A percentile compares a stretch with the other conserved stretches of the same genome.
These are phyloP conservation scores for Dryas drummondii DNA, from an alignment of 306 rosid genomes.

Conservation along the genomic window DNA sequence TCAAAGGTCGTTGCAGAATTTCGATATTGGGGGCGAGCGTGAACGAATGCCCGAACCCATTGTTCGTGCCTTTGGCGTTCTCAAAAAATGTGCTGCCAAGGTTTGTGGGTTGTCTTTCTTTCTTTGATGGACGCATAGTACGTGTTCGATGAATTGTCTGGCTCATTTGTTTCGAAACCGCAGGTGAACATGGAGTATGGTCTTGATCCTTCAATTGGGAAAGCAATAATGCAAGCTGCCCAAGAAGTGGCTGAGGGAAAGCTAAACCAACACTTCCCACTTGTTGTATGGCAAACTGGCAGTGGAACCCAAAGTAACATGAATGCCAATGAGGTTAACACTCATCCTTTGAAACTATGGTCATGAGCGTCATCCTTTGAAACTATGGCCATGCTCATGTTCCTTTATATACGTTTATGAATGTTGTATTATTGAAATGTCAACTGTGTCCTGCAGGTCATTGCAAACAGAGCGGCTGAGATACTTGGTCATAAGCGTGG, in stretches of 20 bases:
- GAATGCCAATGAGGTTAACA: constrained; percentile 90
- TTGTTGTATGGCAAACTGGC: constrained; percentile 99
- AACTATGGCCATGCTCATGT: not conserved
- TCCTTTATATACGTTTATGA: not conserved
- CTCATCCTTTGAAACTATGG: not conserved
- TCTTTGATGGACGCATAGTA: not conserved
- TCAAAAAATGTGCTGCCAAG: constrained; percentile 94
- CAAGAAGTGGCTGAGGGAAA: constrained; percentile 98
- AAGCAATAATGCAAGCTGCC: constrained; percentile 89
- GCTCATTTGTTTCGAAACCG: not conserved
- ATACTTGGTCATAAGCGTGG: constrained; percentile 93
- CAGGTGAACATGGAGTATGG: constrained; percentile 95
- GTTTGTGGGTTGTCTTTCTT: constrained; percentile 15
- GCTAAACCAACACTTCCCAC: constrained; percentile 89
- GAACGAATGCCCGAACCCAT: constrained; percentile 99
- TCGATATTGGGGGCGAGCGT: constrained; percentile 92
- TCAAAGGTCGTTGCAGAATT: constrained; percentile 89
- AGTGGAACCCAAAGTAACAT: constrained; percentile 99
- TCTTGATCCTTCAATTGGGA: constrained; percentile 80
- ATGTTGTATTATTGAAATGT: constrained; percentile 7
- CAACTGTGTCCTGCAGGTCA: constrained; percentile 53
- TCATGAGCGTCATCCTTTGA: not conserved
- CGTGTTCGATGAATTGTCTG: constrained; percentile 9
- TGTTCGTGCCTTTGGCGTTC: constrained; percentile 85
- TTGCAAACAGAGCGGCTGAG: constrained; percentile 96